Conservation (phyloP, 2,329 filamentous ascomycete genomes). For the Teratosphaeria zuluensis region DNA sequence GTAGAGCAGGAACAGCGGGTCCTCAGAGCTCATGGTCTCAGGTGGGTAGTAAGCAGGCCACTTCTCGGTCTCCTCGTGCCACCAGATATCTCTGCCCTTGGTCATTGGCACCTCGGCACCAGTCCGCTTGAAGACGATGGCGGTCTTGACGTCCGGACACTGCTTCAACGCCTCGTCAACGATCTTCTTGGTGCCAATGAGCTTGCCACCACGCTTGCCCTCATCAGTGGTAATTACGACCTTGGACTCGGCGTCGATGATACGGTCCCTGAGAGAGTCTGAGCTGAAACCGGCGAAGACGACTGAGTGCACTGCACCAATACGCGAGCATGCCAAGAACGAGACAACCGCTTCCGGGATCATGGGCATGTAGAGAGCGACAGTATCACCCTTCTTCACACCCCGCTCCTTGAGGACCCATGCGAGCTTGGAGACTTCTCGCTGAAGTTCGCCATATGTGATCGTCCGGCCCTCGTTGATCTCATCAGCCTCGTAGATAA, state of each 20-base stretch:
- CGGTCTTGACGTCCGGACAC: constrained; percentile 77
- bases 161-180: constrained; percentile 96
- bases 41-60: constrained; percentile 88
- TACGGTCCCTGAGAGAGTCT: constrained; percentile 89
- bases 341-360: constrained; percentile 91
- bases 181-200: constrained; percentile 98
- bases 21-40: constrained; percentile 82
- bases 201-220: constrained; percentile 93
- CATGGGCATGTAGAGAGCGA: constrained; percentile 97
- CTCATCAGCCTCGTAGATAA: constrained; percentile 98
- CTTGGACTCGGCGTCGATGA: constrained; percentile 80
- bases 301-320: constrained; percentile 93
- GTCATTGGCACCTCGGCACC: constrained; percentile 90
- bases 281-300: constrained; percentile 97
- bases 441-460: constrained; percentile 85
- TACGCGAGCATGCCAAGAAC: constrained; percentile 81
- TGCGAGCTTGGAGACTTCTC: constrained; percentile 79
- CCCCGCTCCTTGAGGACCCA: constrained; percentile 91
- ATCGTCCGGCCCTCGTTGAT: constrained; percentile 75
- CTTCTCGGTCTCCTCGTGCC: constrained; percentile 97
- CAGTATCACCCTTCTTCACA: constrained; percentile 92
- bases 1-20: constrained; percentile 94
- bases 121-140: constrained; percentile 90
- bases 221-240: constrained; percentile 96
- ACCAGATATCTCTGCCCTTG: constrained; percentile 83